These are phyloP conservation scores for Prosopis cineraria DNA, from an alignment of 306 rosid species.

Conservation along the genomic window DNA sequence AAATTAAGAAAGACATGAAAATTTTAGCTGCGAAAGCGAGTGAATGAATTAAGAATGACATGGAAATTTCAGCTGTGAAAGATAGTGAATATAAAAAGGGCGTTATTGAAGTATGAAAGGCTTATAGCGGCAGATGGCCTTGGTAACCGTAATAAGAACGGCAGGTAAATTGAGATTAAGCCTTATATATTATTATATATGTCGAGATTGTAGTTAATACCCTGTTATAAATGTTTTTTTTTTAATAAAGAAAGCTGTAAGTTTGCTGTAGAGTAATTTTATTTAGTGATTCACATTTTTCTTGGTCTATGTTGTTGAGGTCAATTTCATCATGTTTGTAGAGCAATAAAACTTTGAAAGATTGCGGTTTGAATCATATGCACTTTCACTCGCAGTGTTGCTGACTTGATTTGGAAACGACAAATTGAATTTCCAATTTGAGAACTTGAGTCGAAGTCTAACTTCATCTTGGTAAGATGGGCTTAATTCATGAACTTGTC, in stretches of 20 bases:
- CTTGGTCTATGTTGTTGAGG: background rate
- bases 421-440: background rate
- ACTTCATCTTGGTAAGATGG: constrained; percentile 3
- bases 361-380: background rate
- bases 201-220: constrained; percentile 29
- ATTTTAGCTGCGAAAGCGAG: constrained; percentile 39
- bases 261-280: constrained; percentile 6
- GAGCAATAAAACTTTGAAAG: background rate
- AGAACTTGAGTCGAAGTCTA: constrained; percentile 4
- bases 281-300: background rate
- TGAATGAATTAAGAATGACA: constrained; percentile 39
- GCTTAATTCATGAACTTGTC: background rate
- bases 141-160: background rate
- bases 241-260: background rate
- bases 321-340: background rate
- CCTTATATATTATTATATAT: constrained; percentile 2
- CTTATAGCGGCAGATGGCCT: constrained; percentile 18
- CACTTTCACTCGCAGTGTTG: constrained; percentile 17
- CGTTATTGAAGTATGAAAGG: constrained; percentile 5
- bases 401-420: constrained; percentile 2
- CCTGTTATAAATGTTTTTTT: background rate
- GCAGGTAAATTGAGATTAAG: constrained; percentile 22
- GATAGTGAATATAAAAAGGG: constrained; percentile 17
- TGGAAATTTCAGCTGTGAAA: constrained; percentile 51
- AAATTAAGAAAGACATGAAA: constrained; percentile 51